Evolutionary conservation across 2,329 filamentous ascomycete species (phyloP).

Genomic region (Xylaria multiplex): DNA sequence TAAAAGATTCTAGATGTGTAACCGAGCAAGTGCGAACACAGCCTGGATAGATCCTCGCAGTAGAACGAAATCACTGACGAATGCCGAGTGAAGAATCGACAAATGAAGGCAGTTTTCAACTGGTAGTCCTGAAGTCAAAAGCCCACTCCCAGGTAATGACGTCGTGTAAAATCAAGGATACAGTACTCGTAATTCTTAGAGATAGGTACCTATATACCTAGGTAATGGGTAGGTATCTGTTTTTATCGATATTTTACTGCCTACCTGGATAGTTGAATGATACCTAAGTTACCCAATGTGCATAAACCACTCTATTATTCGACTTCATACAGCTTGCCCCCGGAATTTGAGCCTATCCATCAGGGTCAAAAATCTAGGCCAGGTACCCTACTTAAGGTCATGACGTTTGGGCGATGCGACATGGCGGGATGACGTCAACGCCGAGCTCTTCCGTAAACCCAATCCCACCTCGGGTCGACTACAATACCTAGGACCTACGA

Average conservation of each 20-base stretch:
- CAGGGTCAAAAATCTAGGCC: too few species aligned
- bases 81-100: constrained; percentile 26
- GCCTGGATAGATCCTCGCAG: neutral
- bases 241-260: neutral
- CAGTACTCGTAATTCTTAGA: neutral
- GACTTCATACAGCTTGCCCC: too few species aligned
- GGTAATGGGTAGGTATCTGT: too few species aligned
- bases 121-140: neutral
- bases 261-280: neutral
- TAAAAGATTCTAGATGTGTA: constrained; percentile 4
- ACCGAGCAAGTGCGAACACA: constrained; percentile 12
- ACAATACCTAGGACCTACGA: too few species aligned
- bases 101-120: neutral
- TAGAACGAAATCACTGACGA: constrained; percentile 27
- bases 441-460: neutral
- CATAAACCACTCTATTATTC: too few species aligned
- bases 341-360: too few species aligned
- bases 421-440: constrained; percentile 27
- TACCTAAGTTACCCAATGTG: too few species aligned
- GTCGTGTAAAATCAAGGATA: constrained; percentile 9
- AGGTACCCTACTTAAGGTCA: neutral
- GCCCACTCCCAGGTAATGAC: constrained; percentile 22
- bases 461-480: neutral
- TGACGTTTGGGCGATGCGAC: constrained; percentile 22
- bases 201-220: neutral